Evolutionary conservation across 192 early-diverging fungal genomes (phyloP).

Genomic region (Backusella mclennaniae): DNA sequence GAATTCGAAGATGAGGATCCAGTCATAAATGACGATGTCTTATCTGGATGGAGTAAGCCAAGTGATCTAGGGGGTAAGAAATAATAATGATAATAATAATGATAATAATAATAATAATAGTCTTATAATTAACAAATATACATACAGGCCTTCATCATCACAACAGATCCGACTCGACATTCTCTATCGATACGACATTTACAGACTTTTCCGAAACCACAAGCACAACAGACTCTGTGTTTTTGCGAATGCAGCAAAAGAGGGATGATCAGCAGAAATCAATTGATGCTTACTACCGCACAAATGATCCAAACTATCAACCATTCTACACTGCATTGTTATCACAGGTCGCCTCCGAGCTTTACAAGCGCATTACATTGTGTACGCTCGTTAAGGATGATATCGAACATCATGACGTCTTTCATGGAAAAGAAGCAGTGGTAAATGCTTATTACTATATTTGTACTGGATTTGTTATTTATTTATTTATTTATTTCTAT

Average conservation of each 20-base stretch:
- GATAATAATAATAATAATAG: too few species aligned
- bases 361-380: slow-evolving; percentile 56
- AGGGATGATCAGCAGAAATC: slow-evolving; percentile 21
- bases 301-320: neutral
- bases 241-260: slow-evolving; percentile 20
- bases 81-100: neutral
- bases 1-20: neutral
- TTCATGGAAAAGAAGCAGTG: slow-evolving; percentile 87
- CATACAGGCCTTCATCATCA: neutral
- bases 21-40: neutral
- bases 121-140: neutral
- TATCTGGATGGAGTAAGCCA: neutral
- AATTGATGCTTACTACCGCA: slow-evolving; percentile 19
- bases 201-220: slow-evolving; percentile 3
- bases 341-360: slow-evolving; percentile 64
- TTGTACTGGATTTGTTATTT: too few species aligned
- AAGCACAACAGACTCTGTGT: neutral
- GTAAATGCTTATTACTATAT: slow-evolving; percentile 40
- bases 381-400: slow-evolving; percentile 69
- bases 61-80: neutral
- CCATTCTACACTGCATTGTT: slow-evolving; percentile 70
- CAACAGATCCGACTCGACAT: neutral
- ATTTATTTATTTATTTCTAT: neutral
- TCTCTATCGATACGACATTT: slow-evolving; percentile 1
- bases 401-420: slow-evolving; percentile 80